Conservation (phyloP, 257 asterid species). For the Salvia miltiorrhiza region DNA sequence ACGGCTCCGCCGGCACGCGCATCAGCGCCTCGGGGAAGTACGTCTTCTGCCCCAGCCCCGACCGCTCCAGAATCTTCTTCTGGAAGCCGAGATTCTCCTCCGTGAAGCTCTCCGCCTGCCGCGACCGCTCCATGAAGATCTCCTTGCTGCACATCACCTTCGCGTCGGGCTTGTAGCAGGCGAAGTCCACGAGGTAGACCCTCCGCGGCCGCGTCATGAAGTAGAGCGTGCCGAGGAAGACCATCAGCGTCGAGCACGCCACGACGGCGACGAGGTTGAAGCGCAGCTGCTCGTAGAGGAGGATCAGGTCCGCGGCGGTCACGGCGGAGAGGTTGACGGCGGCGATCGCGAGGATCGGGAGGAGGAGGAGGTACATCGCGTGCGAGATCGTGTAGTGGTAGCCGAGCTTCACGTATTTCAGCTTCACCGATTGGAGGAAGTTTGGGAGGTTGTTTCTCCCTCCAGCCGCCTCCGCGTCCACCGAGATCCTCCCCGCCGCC, state of each 20-base stretch:
- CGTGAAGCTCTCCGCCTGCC: constrained; percentile 34
- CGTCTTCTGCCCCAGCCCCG: constrained; percentile 75
- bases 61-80: constrained; percentile 54
- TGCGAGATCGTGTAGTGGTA: constrained; percentile 55
- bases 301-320: neutral
- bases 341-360: constrained; percentile 37
- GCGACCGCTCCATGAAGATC: constrained; percentile 47
- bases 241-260: constrained; percentile 38
- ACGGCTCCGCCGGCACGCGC: constrained; percentile 44
- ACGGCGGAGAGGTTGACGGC: constrained; percentile 33
- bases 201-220: constrained; percentile 63
- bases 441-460: constrained; percentile 35
- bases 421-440: too few relatives aligned
- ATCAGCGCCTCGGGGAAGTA: constrained; percentile 55
- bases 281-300: constrained; percentile 44
- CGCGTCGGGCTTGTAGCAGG: constrained; percentile 59
- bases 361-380: constrained; percentile 43
- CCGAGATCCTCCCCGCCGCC: neutral
- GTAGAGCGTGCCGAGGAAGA: constrained; percentile 51
- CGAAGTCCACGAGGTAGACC: constrained; percentile 58
- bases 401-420: constrained; percentile 59
- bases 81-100: constrained; percentile 57
- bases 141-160: constrained; percentile 48
- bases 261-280: constrained; percentile 46
- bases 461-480: neutral